These are phyloP conservation scores for Ziziphus jujuba DNA, from an alignment of 306 rosid species.

Conservation along the genomic window DNA sequence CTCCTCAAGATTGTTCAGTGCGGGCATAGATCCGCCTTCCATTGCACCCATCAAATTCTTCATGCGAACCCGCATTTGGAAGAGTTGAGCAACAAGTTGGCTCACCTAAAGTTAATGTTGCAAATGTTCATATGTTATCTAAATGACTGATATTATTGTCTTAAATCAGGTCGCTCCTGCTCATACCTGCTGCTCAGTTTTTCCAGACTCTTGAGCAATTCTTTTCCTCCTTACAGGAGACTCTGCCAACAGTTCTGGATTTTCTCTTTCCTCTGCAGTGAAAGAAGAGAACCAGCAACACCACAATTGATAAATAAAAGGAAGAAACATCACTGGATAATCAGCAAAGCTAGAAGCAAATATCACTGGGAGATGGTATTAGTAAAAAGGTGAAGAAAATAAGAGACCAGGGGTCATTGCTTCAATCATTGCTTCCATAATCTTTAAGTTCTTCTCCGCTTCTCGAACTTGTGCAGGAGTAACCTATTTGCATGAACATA, in stretches of 20 bases:
- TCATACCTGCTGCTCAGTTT: conserved; percentile 91
- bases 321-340: not conserved
- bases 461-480: conserved; percentile 98
- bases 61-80: conserved; percentile 97
- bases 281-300: conserved; percentile 28
- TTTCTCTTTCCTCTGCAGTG: conserved; percentile 87
- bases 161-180: conserved; percentile 21
- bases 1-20: conserved; percentile 83
- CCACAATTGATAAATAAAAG: not conserved
- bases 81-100: conserved; percentile 88
- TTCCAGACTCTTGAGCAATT: conserved; percentile 88
- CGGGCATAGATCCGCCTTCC: conserved; percentile 87
- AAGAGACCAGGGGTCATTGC: conserved; percentile 88
- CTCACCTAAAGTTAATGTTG: conserved; percentile 57
- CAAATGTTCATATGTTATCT: conserved; percentile 11
- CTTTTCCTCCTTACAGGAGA: conserved; percentile 86
- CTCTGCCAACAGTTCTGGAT: conserved; percentile 93
- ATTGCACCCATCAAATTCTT: conserved; percentile 89
- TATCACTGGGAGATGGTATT: conserved; percentile 4
- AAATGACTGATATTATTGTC: conserved; percentile 5
- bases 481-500: conserved; percentile 49
- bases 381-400: conserved; percentile 19
- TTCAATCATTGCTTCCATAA: conserved; percentile 96
- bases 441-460: conserved; percentile 84
- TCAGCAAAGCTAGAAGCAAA: conserved; percentile 7